phyloP scores from a whole-genome alignment of 1,284 basidiomycete genomes.

The Crepidotus sp. region DNA sequence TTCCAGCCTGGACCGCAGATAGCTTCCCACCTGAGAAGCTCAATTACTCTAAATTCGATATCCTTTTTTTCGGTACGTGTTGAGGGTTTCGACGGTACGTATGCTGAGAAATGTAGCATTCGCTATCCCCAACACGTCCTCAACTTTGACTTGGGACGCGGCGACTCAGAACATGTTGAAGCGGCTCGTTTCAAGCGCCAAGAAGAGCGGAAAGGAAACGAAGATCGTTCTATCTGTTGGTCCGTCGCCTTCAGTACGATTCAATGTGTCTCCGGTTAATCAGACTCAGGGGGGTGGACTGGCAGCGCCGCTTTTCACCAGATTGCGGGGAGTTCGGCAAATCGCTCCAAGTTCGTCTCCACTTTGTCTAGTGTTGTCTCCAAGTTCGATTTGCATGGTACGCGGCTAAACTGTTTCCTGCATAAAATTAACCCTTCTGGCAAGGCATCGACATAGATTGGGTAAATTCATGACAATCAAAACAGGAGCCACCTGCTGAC shows the following conservation, averaged over 20 bases:
- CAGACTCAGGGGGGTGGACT: conserved; percentile 38
- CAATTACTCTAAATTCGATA: conserved; percentile 64
- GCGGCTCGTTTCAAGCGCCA: conserved; percentile 52
- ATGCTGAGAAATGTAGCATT: conserved; percentile 41
- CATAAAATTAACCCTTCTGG: not conserved
- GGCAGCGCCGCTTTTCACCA: conserved; percentile 58
- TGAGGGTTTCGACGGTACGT: not conserved
- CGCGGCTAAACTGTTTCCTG: not conserved
- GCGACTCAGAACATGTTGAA: conserved; percentile 45
- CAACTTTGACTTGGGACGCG: conserved; percentile 47
- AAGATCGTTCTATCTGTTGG: conserved; percentile 70
- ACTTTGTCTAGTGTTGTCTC: conserved; percentile 54
- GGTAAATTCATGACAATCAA: conserved; percentile 23
- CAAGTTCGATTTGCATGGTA: conserved; percentile 57
- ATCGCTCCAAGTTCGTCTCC: conserved; percentile 49
- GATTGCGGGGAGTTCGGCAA: conserved; percentile 27
- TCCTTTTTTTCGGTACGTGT: conserved; percentile 52
- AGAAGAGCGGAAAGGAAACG: conserved; percentile 46
- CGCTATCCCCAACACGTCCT: conserved; percentile 55
- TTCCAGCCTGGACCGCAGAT: conserved; percentile 49
- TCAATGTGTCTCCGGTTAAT: not conserved
- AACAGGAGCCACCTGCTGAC: not conserved
- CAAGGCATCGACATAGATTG: conserved; percentile 67
- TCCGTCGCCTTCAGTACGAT: conserved; percentile 20
- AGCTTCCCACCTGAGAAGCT: conserved; percentile 52